Conservation (phyloP, 176 grass and related monocot species). For the Musa beccarii region DNA sequence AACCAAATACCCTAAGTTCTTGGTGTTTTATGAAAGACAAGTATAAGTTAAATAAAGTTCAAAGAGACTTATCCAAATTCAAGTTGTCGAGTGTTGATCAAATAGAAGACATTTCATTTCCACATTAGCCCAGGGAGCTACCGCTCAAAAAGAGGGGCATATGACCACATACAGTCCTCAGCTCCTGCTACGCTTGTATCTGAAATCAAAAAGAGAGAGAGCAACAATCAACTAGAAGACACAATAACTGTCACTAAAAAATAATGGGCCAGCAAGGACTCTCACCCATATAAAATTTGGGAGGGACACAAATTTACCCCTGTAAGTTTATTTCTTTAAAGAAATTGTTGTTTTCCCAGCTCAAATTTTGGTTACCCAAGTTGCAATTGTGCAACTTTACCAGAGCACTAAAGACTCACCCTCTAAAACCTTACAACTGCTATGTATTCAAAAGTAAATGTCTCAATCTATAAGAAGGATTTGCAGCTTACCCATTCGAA, state of each 20-base stretch:
- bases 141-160: conserved; percentile 15
- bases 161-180: conserved; percentile 22
- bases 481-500: conserved; percentile 51
- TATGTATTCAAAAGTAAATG: background rate
- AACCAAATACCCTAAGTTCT: background rate
- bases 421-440: background rate
- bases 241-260: background rate
- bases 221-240: background rate
- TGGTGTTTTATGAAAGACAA: conserved; percentile 6
- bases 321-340: no score
- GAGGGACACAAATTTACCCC: no score
- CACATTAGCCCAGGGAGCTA: conserved; percentile 29
- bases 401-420: background rate
- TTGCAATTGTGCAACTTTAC: background rate
- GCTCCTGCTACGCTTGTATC: conserved; percentile 50
- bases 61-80: conserved; percentile 84
- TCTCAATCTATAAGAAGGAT: background rate
- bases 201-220: conserved; percentile 28
- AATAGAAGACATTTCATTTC: conserved; percentile 41
- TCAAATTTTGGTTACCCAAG: background rate
- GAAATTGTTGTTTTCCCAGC: no score
- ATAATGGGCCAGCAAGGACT: no score
- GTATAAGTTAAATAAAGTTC: conserved; percentile 52
- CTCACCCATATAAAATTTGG: no score
- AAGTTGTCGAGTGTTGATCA: conserved; percentile 49